A percentile compares a stretch with the other conserved stretches of the same genome.
Conservation (phyloP, 176 grass and related monocot species). For the Poa annua region DNA sequence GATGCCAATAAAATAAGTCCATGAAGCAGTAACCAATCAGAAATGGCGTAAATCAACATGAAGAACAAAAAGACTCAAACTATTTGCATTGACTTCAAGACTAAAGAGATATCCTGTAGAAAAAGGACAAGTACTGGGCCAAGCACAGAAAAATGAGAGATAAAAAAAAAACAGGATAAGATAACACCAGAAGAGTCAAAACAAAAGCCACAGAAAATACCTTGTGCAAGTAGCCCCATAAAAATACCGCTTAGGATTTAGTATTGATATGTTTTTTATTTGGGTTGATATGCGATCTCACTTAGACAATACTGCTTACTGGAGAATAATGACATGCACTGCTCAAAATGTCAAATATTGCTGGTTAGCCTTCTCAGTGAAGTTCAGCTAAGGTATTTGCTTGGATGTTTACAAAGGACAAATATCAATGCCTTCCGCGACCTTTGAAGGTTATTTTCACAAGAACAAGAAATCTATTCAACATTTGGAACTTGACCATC, state of each 20-base stretch:
- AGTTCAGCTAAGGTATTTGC: background rate
- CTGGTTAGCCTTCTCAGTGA: slow-evolving; percentile 6
- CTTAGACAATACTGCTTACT: background rate
- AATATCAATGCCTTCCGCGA: background rate
- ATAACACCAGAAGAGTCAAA: background rate
- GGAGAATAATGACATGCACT: slow-evolving; percentile 8
- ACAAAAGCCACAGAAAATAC: background rate
- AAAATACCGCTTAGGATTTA: background rate
- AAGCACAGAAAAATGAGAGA: background rate
- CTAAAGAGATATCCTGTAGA: slow-evolving; percentile 18
- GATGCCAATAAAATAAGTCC: background rate
- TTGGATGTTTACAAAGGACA: slow-evolving; percentile 20
- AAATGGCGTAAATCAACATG: slow-evolving; percentile 18
- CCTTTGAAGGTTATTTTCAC: slow-evolving; percentile 19
- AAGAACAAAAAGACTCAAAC: background rate
- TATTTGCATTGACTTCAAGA: background rate
- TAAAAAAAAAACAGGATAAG: background rate
- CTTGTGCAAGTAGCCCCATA: background rate
- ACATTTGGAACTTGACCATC: background rate
- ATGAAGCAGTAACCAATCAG: background rate
- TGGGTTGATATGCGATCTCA: background rate
- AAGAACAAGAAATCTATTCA: slow-evolving; percentile 31
- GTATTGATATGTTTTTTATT: background rate
- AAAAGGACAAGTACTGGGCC: background rate
- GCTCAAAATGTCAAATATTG: slow-evolving; percentile 5